Percentiles rank a stretch among this genome's conserved stretches.
Evolutionary conservation across 768 basidiomycete species (phyloP).

Genomic region (Pseudohyphozyma bogoriensis): DNA sequence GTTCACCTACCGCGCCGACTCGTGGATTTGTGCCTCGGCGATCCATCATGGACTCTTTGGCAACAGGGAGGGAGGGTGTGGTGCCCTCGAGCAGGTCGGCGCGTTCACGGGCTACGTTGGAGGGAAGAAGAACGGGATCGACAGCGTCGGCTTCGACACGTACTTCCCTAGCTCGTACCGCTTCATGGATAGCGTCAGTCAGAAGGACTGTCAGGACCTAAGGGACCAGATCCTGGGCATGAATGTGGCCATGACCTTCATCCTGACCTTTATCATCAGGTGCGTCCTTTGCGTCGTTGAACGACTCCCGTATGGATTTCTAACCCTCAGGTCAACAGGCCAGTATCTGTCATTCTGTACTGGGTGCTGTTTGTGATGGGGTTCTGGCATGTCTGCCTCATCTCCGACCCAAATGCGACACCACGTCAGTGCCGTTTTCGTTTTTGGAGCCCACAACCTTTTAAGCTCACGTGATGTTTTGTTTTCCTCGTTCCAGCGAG

Average conservation of each 20-base stretch:
- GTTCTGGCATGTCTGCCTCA: constrained; percentile 73
- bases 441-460: too few relatives aligned
- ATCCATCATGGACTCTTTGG: constrained; percentile 56
- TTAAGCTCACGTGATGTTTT: background rate
- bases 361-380: constrained; percentile 37
- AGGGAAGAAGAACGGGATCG: constrained; percentile 51
- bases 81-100: constrained; percentile 55
- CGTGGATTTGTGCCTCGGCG: constrained; percentile 74
- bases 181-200: constrained; percentile 45
- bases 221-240: constrained; percentile 60
- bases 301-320: constrained; percentile 54
- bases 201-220: constrained; percentile 60
- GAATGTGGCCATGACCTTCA: constrained; percentile 57
- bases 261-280: constrained; percentile 62
- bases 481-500: constrained; percentile 47
- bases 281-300: constrained; percentile 46
- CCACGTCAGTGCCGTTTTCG: constrained; percentile 15
- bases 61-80: constrained; percentile 65
- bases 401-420: constrained; percentile 49
- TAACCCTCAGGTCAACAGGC: constrained; percentile 43
- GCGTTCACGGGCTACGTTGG: constrained; percentile 63
- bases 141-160: constrained; percentile 63
- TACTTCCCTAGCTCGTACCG: constrained; percentile 62
- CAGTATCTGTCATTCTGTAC: constrained; percentile 54
- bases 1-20: constrained; percentile 68